A percentile compares a stretch with the other conserved stretches of the same genome.
Evolutionary conservation across 257 asterid genomes (phyloP).

Genomic region (Craterostigma plantagineum): DNA sequence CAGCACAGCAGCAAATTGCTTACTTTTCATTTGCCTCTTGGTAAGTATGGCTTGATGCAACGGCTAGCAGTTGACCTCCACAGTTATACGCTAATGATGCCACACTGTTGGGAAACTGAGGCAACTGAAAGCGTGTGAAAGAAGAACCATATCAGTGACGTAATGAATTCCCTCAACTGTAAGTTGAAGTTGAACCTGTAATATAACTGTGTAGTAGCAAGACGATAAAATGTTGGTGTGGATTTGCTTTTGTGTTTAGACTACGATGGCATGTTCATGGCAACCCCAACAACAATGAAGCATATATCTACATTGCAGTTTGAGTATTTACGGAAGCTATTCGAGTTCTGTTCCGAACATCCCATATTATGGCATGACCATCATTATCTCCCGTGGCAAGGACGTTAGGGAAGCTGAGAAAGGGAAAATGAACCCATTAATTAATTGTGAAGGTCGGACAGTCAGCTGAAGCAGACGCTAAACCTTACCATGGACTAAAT

Average conservation of each 20-base stretch:
- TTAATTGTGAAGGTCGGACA: constrained; percentile 7
- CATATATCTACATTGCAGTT: background rate
- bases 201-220: too few relatives aligned
- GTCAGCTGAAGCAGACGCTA: constrained; percentile 8
- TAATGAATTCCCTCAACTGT: too few relatives aligned
- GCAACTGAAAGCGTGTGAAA: constrained; percentile 37
- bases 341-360: constrained; percentile 49
- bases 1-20: constrained; percentile 5
- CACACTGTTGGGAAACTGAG: constrained; percentile 35
- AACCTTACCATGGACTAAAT: constrained; percentile 58
- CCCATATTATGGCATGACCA: constrained; percentile 65
- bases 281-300: background rate
- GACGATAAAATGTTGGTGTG: too few relatives aligned
- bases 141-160: background rate
- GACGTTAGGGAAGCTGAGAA: constrained; percentile 30
- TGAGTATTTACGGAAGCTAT: constrained; percentile 38
- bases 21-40: constrained; percentile 73
- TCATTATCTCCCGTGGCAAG: constrained; percentile 69
- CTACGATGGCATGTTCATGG: too few relatives aligned
- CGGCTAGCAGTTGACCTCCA: constrained; percentile 50
- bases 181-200: too few relatives aligned
- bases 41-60: constrained; percentile 60
- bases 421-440: constrained; percentile 9
- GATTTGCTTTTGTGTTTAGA: too few relatives aligned
- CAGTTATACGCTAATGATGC: constrained; percentile 69